These are phyloP conservation scores for Physaria fendleri DNA, from an alignment of 345 rosid genomes.

Conservation along the genomic window DNA sequence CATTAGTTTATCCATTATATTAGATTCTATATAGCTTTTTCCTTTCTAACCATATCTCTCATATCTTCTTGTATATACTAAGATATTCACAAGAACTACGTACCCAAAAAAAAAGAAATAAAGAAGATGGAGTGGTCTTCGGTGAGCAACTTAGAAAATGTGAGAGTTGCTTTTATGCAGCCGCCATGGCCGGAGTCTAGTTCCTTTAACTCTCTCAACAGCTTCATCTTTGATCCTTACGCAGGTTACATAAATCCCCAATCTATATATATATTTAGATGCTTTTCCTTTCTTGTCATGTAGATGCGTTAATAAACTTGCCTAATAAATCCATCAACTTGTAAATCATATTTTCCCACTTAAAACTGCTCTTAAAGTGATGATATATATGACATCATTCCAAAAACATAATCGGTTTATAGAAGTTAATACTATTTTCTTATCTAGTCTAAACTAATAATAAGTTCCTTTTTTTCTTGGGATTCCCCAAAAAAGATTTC, in stretches of 20 bases:
- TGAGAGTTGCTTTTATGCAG: slow-evolving; percentile 24
- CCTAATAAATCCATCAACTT: not conserved
- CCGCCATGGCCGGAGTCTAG: slow-evolving; percentile 24
- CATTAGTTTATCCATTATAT: not conserved
- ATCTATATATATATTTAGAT: not conserved
- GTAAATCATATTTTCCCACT: no score
- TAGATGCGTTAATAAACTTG: not conserved
- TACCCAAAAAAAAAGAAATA: not conserved
- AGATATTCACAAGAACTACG: slow-evolving; percentile 4
- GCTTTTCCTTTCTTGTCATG: not conserved
- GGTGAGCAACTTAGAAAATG: slow-evolving; percentile 18
- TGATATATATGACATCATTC: no score
- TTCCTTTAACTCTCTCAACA: slow-evolving; percentile 58
- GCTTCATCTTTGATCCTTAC: slow-evolving; percentile 50
- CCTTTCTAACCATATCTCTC: not conserved
- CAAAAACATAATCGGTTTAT: no score
- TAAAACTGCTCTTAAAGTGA: no score
- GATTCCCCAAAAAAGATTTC: slow-evolving; percentile 5
- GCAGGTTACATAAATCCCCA: slow-evolving; percentile 38
- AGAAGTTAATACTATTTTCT: slow-evolving; percentile 9
- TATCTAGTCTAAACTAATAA: no score
- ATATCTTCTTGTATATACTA: not conserved
- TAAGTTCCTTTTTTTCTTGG: not conserved
- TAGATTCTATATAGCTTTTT: not conserved
- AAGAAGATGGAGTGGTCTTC: slow-evolving; percentile 23